Conservation (phyloP, 2,329 filamentous ascomycete genomes). For the Arthrobotrys sphaeroides region DNA sequence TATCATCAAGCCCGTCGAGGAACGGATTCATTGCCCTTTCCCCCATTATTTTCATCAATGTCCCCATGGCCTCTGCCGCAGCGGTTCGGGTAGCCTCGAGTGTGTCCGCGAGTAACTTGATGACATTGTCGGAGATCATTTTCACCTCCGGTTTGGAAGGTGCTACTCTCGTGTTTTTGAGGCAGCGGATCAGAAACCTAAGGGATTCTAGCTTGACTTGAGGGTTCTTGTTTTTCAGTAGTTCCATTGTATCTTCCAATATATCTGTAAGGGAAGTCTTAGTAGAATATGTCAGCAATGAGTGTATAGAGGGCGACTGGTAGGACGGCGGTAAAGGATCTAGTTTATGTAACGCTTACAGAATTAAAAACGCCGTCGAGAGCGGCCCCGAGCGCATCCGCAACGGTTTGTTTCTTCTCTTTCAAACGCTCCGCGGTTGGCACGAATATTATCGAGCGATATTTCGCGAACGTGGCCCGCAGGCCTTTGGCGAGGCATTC, state of each 20-base stretch:
- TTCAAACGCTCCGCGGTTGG: slow-evolving; percentile 96
- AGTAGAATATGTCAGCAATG: slow-evolving; percentile 63
- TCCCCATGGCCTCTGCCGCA: slow-evolving; percentile 90
- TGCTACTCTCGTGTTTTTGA: slow-evolving; percentile 82
- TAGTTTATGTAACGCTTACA: slow-evolving; percentile 54
- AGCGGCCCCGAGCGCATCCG: slow-evolving; percentile 86
- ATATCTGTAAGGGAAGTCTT: slow-evolving; percentile 81
- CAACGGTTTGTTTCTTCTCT: slow-evolving; percentile 91
- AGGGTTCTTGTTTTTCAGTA: slow-evolving; percentile 91
- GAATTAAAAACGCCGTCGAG: slow-evolving; percentile 75
- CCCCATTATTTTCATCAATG: slow-evolving; percentile 97
- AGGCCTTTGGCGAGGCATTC: slow-evolving; percentile 88
- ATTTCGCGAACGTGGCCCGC: slow-evolving; percentile 78
- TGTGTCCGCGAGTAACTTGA: slow-evolving; percentile 89
- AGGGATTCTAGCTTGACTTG: slow-evolving; percentile 96
- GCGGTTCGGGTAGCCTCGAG: slow-evolving; percentile 85
- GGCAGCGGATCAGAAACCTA: slow-evolving; percentile 87
- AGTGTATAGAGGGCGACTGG: background rate
- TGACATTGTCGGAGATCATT: slow-evolving; percentile 84
- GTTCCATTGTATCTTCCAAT: slow-evolving; percentile 87
- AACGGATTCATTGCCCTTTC: slow-evolving; percentile 94
- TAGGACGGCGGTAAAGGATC: too few relatives aligned
- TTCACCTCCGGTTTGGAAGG: slow-evolving; percentile 85
- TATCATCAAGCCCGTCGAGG: slow-evolving; percentile 91
- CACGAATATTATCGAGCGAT: slow-evolving; percentile 80